Evolutionary conservation across 2,329 filamentous ascomycete genomes (phyloP).

Genomic region (Cytospora mali): DNA sequence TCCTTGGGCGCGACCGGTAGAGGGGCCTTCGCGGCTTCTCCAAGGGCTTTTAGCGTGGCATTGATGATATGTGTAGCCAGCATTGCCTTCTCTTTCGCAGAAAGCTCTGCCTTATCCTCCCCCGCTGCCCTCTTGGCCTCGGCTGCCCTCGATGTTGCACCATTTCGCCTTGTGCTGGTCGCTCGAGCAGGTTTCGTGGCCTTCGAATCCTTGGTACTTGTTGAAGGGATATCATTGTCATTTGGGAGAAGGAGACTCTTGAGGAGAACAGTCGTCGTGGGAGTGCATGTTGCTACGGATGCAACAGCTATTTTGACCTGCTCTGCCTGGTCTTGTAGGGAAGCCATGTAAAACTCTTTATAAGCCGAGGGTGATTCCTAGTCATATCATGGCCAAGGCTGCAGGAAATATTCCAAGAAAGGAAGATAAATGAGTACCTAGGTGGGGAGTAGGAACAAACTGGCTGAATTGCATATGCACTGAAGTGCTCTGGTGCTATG

Average conservation of each 20-base stretch:
- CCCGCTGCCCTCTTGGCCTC: constrained; percentile 35
- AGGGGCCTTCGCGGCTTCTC: constrained; percentile 63
- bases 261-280: constrained; percentile 47
- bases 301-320: constrained; percentile 50
- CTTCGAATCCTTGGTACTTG: constrained; percentile 29
- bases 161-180: constrained; percentile 34
- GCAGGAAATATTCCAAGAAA: constrained; percentile 34
- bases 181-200: constrained; percentile 31
- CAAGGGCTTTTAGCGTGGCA: constrained; percentile 66
- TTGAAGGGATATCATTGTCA: constrained; percentile 28
- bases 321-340: constrained; percentile 45
- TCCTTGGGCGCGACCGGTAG: constrained; percentile 36
- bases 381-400: constrained; percentile 40
- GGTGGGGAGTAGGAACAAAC: constrained; percentile 3
- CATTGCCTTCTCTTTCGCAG: constrained; percentile 62
- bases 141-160: constrained; percentile 35
- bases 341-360: constrained; percentile 42
- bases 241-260: constrained; percentile 49
- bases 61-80: constrained; percentile 77
- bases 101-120: constrained; percentile 47
- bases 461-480: constrained; percentile 10
- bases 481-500: constrained; percentile 10
- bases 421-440: constrained; percentile 12
- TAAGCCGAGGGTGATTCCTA: constrained; percentile 33
- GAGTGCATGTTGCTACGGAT: constrained; percentile 51